Conservation (phyloP, 169 alveolate genomes). For the Eimeria tenella region DNA sequence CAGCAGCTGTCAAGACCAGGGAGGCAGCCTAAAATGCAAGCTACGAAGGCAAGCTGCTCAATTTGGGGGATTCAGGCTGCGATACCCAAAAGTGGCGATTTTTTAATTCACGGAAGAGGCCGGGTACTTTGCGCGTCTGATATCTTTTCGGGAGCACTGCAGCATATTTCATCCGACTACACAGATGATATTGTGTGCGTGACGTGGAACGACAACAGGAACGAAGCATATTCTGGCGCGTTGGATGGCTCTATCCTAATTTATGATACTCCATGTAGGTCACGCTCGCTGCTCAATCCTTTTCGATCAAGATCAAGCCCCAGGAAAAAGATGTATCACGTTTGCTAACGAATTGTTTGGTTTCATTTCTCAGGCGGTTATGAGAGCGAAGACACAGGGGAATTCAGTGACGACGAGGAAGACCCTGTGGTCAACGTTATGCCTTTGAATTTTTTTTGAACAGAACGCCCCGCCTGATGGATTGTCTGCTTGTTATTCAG, state of each 20-base stretch:
- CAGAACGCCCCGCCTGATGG: not conserved
- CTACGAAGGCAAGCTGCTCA: not conserved
- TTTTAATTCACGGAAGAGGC: slow-evolving; percentile 60
- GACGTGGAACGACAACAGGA: slow-evolving; percentile 49
- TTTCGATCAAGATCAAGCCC: no score
- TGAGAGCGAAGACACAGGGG: slow-evolving; percentile 31
- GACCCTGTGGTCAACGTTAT: not conserved
- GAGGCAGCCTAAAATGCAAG: not conserved
- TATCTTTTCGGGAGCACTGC: slow-evolving; percentile 38
- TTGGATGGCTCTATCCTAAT: slow-evolving; percentile 38
- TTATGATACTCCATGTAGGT: slow-evolving; percentile 37
- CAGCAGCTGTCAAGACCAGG: not conserved
- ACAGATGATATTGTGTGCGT: slow-evolving; percentile 52
- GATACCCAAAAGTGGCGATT: slow-evolving; percentile 40
- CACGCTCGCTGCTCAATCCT: not conserved
- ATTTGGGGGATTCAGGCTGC: slow-evolving; percentile 63
- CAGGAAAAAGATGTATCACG: not conserved
- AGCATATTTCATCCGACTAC: slow-evolving; percentile 29
- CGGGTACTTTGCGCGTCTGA: slow-evolving; percentile 63
- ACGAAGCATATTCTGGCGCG: slow-evolving; percentile 69
- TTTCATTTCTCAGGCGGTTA: slow-evolving; percentile 12
- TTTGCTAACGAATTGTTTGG: not conserved
- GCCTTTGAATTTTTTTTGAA: not conserved
- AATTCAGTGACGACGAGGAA: not conserved
- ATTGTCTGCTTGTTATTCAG: no score